A percentile compares a stretch with the other conserved stretches of the same genome.
Conservation (phyloP, 2,329 filamentous ascomycete genomes). For the Fusarium dimerum region DNA sequence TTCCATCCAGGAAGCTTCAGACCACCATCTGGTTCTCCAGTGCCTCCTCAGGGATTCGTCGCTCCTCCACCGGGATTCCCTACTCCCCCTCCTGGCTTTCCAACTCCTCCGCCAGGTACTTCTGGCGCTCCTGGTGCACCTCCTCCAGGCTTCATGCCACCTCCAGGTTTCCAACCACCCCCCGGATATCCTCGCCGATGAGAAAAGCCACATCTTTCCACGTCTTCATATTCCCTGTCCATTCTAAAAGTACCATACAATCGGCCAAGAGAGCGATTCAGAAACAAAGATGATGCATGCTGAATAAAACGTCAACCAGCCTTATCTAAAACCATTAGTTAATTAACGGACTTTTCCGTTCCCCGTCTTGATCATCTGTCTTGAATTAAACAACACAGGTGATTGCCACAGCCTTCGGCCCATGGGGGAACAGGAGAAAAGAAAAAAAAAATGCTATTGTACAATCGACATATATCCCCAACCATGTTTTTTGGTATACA, state of each 20-base stretch:
- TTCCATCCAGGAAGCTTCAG: conserved; percentile 48
- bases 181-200: conserved; percentile 44
- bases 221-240: conserved; percentile 13
- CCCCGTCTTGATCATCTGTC: background rate
- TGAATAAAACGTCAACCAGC: background rate
- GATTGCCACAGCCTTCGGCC: background rate
- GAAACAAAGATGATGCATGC: background rate
- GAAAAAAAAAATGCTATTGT: conserved; percentile 20
- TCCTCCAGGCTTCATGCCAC: conserved; percentile 43
- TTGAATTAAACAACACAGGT: background rate
- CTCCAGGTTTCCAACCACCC: conserved; percentile 48
- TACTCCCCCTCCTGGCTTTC: conserved; percentile 44
- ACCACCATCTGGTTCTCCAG: conserved; percentile 38
- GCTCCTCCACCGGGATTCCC: conserved; percentile 41
- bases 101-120: conserved; percentile 36
- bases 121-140: conserved; percentile 37
- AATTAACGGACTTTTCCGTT: background rate
- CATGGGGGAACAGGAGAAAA: conserved; percentile 25
- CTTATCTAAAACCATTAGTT: background rate
- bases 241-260: conserved; percentile 10
- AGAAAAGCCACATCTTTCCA: conserved; percentile 11
- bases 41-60: conserved; percentile 39
- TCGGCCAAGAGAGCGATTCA: conserved; percentile 11
- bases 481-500: conserved; percentile 26
- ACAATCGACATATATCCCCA: conserved; percentile 22